A percentile compares a stretch with the other conserved stretches of the same genome.
These are phyloP conservation scores for Sanghuangporus weigelae DNA, from an alignment of 1,284 basidiomycete genomes.

Conservation along the genomic window DNA sequence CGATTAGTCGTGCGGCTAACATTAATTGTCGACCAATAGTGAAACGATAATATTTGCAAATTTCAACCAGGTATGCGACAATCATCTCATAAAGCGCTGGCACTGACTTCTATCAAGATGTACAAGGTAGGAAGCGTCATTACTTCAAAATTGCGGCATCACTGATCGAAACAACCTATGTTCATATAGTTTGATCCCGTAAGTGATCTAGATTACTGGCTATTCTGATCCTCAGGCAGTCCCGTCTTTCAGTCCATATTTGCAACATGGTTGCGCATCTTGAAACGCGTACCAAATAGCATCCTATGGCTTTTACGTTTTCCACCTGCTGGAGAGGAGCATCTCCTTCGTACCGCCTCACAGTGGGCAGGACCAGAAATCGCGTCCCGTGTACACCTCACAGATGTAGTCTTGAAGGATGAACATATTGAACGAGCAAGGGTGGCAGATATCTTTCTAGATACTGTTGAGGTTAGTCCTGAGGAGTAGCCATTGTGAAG, in stretches of 20 bases:
- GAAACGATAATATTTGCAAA: constrained; percentile 55
- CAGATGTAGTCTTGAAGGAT: constrained; percentile 51
- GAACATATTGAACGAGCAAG: constrained; percentile 49
- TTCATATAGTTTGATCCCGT: constrained; percentile 44
- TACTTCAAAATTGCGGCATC: not conserved
- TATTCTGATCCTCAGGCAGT: not conserved
- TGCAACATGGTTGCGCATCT: constrained; percentile 51
- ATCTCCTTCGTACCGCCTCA: constrained; percentile 44
- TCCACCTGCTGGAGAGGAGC: constrained; percentile 48
- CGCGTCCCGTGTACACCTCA: constrained; percentile 50
- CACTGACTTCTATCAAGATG: constrained; percentile 30
- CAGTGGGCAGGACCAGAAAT: constrained; percentile 51
- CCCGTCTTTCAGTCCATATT: constrained; percentile 36
- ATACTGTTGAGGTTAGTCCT: constrained; percentile 48
- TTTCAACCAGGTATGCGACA: constrained; percentile 48
- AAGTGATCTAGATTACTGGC: constrained; percentile 17
- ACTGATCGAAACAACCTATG: not conserved
- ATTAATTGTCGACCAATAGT: constrained; percentile 22
- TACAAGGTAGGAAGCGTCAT: constrained; percentile 37
- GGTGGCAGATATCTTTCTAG: constrained; percentile 56
- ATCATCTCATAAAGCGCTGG: not conserved
- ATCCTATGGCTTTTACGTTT: constrained; percentile 61
- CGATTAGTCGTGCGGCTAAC: not conserved
- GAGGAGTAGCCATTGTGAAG: not conserved
- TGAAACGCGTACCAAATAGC: constrained; percentile 44